phyloP scores from a whole-genome alignment of 1,284 basidiomycete species.

The Malassezia restricta region DNA sequence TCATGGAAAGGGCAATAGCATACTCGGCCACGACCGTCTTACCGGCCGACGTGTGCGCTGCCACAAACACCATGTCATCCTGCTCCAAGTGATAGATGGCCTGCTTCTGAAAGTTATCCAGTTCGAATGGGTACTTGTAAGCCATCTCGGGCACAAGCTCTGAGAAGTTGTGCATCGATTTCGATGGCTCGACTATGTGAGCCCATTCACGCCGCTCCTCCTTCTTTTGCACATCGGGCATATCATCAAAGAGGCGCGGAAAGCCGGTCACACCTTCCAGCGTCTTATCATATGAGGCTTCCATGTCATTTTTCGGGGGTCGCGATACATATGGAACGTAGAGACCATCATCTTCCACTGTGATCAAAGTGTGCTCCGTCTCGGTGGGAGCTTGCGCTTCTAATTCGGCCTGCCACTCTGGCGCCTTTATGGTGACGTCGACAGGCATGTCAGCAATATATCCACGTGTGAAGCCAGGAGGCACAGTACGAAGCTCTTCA shows the following conservation, averaged over 20 bases:
- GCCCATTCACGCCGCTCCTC: slow-evolving; percentile 81
- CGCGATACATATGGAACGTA: slow-evolving; percentile 6
- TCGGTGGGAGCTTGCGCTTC: neutral
- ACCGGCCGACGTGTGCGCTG: slow-evolving; percentile 97
- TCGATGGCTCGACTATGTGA: slow-evolving; percentile 85
- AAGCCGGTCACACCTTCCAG: slow-evolving; percentile 30
- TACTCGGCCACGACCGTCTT: slow-evolving; percentile 99
- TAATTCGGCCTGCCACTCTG: neutral
- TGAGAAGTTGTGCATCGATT: slow-evolving; percentile 73
- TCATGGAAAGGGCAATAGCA: slow-evolving; percentile 86
- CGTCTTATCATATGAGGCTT: slow-evolving; percentile 40
- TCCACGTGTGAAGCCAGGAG: slow-evolving; percentile 52
- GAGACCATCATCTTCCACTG: slow-evolving; percentile 5
- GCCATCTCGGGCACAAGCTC: slow-evolving; percentile 83
- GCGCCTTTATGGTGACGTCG: neutral
- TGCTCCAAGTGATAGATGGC: slow-evolving; percentile 95
- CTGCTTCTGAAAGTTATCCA: slow-evolving; percentile 89
- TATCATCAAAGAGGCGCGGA: slow-evolving; percentile 19
- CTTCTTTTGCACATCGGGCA: slow-evolving; percentile 14
- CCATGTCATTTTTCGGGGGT: slow-evolving; percentile 10
- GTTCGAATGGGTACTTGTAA: slow-evolving; percentile 64
- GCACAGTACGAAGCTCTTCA: slow-evolving; percentile 42
- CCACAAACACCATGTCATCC: slow-evolving; percentile 96
- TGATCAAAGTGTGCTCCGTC: slow-evolving; percentile 9
- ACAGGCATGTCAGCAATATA: slow-evolving; percentile 50